Evolutionary conservation across 2,329 filamentous ascomycete genomes (phyloP), one percentile per base, ranked within the genome.

Genomic region (Zelopaecilomyces penicillatus): DNA sequence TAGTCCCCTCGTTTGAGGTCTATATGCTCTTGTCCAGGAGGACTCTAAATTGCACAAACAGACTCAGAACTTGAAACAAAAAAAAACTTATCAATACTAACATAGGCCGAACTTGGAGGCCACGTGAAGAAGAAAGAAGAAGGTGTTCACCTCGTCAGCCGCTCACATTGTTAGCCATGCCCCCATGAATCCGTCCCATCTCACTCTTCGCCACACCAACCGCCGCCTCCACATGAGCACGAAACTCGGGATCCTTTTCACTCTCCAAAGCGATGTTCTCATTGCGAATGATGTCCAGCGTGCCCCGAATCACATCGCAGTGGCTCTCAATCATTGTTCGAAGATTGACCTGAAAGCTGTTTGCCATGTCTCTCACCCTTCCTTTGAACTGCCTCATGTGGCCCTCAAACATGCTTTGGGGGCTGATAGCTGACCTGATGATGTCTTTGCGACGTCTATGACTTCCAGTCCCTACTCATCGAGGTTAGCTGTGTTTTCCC

Each of bases 231-330:
- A 69, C 62, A 4, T 60, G 53, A 1, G 38, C 12, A 5, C 65
- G 52, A 37, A 67, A 67, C 19, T 54, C 61, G 1, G 59, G 59
- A 37, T 70, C 61, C 37, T 49, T 51, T 42, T 67, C 65, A 19
- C 60, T 61, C 52, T 70, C 66, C 26, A 54, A 12, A 0, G 57
- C 60, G 5, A 59, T 61, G 44, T 67, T 66, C 32, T 69, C 67
- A 11, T 50, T 56, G 2, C 65, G 53, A 6, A 69, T 43, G 3
- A 69, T 63, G 29, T 66, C 54, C 36, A 71, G 50, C 0, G 57
- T 64, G 5, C 43, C 49, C 6, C 42, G 41, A 4, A 68, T 53
- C 6, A 50, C 46, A 4, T 43, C 44, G 1, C 68, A 31, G 19
- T 66, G 58, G 0, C 43, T 39, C 1, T 42, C 8, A 1, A 58